Conservation (phyloP, 352 stramenopile species). For the Phytophthora quininea region DNA sequence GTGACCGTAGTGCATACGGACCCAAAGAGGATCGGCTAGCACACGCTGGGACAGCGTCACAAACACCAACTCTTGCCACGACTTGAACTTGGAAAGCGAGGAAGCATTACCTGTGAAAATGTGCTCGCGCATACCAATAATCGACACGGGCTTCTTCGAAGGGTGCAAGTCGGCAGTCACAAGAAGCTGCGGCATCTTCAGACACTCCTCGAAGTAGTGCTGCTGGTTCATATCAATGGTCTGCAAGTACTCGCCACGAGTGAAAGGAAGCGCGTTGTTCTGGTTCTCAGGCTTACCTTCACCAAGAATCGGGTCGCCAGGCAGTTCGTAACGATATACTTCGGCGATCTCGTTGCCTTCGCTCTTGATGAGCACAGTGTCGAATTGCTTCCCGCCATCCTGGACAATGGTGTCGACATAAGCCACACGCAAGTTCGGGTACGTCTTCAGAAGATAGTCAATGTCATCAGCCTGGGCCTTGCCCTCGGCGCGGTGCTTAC, state of each 20-base stretch:
- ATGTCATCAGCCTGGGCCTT: conserved; percentile 77
- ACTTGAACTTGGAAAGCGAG: conserved; percentile 83
- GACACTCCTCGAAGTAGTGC: conserved; percentile 87
- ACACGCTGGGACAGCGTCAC: conserved; percentile 82
- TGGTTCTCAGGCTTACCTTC: conserved; percentile 91
- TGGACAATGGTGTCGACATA: conserved; percentile 74
- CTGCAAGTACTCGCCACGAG: conserved; percentile 84
- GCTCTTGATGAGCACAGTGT: conserved; percentile 76
- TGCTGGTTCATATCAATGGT: conserved; percentile 94
- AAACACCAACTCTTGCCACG: conserved; percentile 82
- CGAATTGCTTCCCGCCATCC: conserved; percentile 50
- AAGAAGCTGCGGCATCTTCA: conserved; percentile 86
- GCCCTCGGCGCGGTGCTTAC: conserved; percentile 72
- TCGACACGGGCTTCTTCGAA: conserved; percentile 74
- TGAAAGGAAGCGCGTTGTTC: conserved; percentile 89
- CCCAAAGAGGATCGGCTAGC: conserved; percentile 72
- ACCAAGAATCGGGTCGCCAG: conserved; percentile 82
- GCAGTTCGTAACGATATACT: conserved; percentile 80
- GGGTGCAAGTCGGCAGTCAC: conserved; percentile 67
- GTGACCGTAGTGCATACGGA: conserved; percentile 86
- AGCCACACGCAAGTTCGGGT: conserved; percentile 80
- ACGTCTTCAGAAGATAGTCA: conserved; percentile 75
- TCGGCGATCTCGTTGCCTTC: conserved; percentile 71
- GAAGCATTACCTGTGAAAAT: conserved; percentile 85
- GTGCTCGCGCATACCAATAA: conserved; percentile 86